Base-by-base conservation (phyloP, 148 eudicot genomes). In the Cornus kousa region DNA sequence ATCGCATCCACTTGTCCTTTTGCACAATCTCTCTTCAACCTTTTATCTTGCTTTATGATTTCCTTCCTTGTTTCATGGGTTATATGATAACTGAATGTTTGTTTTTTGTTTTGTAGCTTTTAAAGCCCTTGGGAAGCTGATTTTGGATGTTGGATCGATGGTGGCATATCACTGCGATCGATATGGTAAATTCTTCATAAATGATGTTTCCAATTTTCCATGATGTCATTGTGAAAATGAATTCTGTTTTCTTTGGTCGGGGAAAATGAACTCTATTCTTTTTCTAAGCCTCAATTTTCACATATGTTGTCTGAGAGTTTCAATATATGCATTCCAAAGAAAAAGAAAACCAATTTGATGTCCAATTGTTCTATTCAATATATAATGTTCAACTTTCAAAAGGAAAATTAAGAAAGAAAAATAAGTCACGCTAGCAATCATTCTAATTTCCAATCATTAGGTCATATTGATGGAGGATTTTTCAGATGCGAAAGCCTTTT, bases 151-250 rank as follows among this genome's bases (percentile, higher is more conserved):
- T 48, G 97, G 99, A 39, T 82, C 89, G 80, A 79, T 95, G 87
- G 87, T 95, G 64, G 99, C 99, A 71, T 86, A 87, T 87, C 97
- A 95, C 70, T 93, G 99, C 70, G 99, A 95, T 87, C 86, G 72
- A 79, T 95, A 90, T 79, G 97, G 98, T 95, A 86, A 69, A 71
- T 78, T 72, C 66, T 77, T 5, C 9, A 24, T 72, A 23, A 19
- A 66, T 53, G 39, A 73, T 35, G 55, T 11, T 55, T 22, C 28
- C 37, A 4, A 8, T 65, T 17, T 72, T 32, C 2, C 5, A 12
- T 14, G 24, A 32, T 20, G 8, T 1, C 13, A 35, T 28, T 73
- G 28, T 48, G 37, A 22, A 72, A 48, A 22, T 72, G n/a, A 48
- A 50, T 5, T 72, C 1, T 53, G 53, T 48, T 48, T 48, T 7